Evolutionary conservation across 805 yeast genomes (phyloP).

Genomic region (Starmerella sp.): DNA sequence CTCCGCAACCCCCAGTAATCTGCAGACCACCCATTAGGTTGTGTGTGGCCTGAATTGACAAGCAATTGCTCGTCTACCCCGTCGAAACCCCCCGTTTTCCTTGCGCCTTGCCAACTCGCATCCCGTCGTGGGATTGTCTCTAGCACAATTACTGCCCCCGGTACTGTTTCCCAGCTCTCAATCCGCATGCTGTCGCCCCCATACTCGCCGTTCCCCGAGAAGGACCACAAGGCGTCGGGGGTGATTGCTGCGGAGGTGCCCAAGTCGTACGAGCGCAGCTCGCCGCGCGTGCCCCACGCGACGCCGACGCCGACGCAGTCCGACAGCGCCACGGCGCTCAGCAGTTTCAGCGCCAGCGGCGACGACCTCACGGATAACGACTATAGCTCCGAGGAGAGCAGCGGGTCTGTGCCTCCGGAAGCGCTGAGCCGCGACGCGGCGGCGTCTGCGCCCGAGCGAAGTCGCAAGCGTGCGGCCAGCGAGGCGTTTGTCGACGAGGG

Average conservation of each 20-base stretch:
- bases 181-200: slow-evolving; percentile 29
- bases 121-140: neutral
- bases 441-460: neutral
- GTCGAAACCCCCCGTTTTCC: neutral
- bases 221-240: neutral
- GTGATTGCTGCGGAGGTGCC: neutral
- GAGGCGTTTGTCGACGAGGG: slow-evolving; percentile 8
- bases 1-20: neutral
- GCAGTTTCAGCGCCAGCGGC: neutral
- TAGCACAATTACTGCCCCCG: slow-evolving; percentile 7
- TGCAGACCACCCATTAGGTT: slow-evolving; percentile 17
- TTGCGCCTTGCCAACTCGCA: neutral
- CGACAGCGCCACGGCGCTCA: neutral
- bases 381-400: slow-evolving; percentile 5
- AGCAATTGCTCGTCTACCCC: neutral
- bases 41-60: slow-evolving; percentile 15
- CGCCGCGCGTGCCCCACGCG: neutral
- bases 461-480: slow-evolving; percentile 9
- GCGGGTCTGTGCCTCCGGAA: slow-evolving; percentile 11
- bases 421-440: slow-evolving; percentile 1
- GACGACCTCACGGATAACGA: slow-evolving; percentile 12
- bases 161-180: neutral
- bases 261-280: neutral
- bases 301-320: neutral
- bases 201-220: slow-evolving; percentile 26